phyloP scores from a whole-genome alignment of 495 filamentous ascomycete genomes.

The Parmelia sp. region DNA sequence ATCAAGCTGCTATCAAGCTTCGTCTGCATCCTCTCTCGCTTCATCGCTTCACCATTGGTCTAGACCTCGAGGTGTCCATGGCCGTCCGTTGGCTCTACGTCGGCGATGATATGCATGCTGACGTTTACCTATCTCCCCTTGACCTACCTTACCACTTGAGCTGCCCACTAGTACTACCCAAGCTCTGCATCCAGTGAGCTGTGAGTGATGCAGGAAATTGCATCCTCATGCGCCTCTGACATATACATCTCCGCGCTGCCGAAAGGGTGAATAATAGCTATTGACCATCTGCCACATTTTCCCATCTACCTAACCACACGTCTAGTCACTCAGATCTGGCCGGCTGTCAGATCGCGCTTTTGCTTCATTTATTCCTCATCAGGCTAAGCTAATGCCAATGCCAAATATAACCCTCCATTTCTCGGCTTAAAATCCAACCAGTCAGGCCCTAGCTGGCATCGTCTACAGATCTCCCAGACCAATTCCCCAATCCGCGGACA shows the following conservation, averaged over 20 bases:
- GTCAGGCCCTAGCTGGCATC: neutral
- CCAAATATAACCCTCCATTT: conserved; percentile 8
- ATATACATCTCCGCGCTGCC: conserved; percentile 15
- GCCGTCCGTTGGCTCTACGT: conserved; percentile 11
- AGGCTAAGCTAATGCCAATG: conserved; percentile 3
- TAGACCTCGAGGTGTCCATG: conserved; percentile 16
- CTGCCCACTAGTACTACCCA: neutral
- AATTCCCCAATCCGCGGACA: conserved; percentile 25
- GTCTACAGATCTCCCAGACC: conserved; percentile 9
- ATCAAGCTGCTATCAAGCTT: neutral
- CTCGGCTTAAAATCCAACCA: neutral
- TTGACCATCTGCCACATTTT: too few relatives aligned
- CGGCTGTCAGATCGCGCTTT: neutral
- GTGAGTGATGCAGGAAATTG: too few relatives aligned
- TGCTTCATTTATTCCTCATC: conserved; percentile 1
- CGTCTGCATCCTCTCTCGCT: neutral
- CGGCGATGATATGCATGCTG: conserved; percentile 15
- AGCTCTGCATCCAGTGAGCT: conserved; percentile 6
- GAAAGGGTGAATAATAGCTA: too few relatives aligned
- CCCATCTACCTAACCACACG: too few relatives aligned
- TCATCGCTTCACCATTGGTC: neutral
- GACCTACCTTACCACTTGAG: neutral
- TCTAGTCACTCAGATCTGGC: neutral
- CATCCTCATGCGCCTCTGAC: neutral
- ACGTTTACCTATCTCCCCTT: neutral